These are phyloP conservation scores for Umbelopsis ramanniana DNA, from an alignment of 192 early-diverging fungal species.

Conservation along the genomic window DNA sequence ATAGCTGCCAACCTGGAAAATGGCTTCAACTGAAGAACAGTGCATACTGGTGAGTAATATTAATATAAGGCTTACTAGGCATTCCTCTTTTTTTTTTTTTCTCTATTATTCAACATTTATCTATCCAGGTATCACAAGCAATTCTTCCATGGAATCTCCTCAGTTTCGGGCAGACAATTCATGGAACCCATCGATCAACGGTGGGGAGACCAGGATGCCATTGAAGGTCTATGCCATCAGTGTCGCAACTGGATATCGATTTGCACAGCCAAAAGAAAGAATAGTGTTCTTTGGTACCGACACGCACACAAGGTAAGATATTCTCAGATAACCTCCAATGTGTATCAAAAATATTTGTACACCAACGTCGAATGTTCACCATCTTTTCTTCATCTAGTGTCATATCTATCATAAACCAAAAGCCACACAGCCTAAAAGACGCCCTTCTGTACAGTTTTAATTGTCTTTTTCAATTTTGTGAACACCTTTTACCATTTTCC, in stretches of 20 bases:
- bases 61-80: background rate
- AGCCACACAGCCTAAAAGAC: constrained; percentile 18
- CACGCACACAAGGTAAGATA: constrained; percentile 75
- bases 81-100: constrained; percentile 13
- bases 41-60: constrained; percentile 71
- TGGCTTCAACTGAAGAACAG: constrained; percentile 90
- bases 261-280: constrained; percentile 73
- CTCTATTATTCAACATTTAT: background rate
- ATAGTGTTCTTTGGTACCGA: constrained; percentile 80
- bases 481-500: background rate
- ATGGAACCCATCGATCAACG: constrained; percentile 69
- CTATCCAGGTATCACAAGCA: constrained; percentile 79
- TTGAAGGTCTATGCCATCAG: constrained; percentile 84
- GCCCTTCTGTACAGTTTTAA: constrained; percentile 23
- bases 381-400: constrained; percentile 28
- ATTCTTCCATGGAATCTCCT: constrained; percentile 86
- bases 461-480: background rate
- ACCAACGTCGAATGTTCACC: background rate
- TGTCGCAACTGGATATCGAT: constrained; percentile 81
- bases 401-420: constrained; percentile 43
- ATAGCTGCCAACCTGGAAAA: constrained; percentile 76
- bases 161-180: constrained; percentile 78
- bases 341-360: background rate
- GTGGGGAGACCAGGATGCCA: constrained; percentile 63
- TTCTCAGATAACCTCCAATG: background rate